Evolutionary conservation across 2,329 filamentous ascomycete genomes (phyloP).

Genomic region (Emergomyces africanus): DNA sequence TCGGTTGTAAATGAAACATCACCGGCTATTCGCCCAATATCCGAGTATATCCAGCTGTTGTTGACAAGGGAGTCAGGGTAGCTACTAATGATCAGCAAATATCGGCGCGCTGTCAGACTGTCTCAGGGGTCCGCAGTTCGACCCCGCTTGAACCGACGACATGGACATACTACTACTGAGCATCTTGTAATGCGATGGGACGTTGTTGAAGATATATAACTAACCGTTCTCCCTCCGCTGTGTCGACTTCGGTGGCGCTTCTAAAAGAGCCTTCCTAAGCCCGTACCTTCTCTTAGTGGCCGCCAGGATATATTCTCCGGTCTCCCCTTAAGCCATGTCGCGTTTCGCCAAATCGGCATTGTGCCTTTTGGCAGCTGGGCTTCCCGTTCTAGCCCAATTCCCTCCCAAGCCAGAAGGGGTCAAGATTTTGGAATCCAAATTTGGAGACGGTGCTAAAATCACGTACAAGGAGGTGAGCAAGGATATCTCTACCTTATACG

Average conservation of each 20-base stretch:
- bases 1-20: neutral
- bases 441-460: slow-evolving; percentile 34
- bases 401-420: slow-evolving; percentile 26
- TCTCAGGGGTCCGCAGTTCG: neutral
- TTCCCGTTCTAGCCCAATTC: slow-evolving; percentile 12
- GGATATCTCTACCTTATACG: neutral
- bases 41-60: neutral
- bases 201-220: neutral
- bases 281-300: neutral
- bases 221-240: neutral
- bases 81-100: neutral
- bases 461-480: slow-evolving; percentile 40
- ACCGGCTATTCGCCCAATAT: neutral
- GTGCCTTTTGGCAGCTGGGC: neutral
- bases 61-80: neutral
- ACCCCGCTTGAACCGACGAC: neutral
- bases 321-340: neutral
- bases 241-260: neutral
- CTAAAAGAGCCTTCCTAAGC: neutral
- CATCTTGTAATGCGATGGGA: neutral
- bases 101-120: neutral
- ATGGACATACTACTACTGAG: neutral
- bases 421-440: slow-evolving; percentile 26
- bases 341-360: neutral
- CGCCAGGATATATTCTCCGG: neutral